These are phyloP conservation scores for Neonectria sp. DNA, from an alignment of 2,329 filamentous ascomycete species.

Conservation along the genomic window DNA sequence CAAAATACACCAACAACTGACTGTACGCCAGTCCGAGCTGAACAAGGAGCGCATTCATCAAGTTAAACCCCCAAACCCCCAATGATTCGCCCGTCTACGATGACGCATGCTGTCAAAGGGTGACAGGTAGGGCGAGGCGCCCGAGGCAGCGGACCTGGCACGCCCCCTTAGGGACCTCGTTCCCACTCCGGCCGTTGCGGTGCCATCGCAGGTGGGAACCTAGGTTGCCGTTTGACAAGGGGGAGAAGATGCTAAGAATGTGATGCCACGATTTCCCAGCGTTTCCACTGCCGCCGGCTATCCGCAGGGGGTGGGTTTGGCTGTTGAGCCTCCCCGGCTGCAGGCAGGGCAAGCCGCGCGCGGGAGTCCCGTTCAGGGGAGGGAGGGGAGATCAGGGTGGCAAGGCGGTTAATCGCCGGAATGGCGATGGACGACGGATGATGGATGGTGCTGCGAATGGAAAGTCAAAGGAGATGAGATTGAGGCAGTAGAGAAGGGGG, in stretches of 20 bases:
- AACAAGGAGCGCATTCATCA: neutral
- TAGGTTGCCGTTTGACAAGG: conserved; percentile 25
- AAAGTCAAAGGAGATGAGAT: conserved; percentile 7
- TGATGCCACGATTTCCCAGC: conserved; percentile 26
- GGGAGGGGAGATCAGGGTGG: neutral
- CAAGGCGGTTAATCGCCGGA: conserved; percentile 1
- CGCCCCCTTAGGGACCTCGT: conserved; percentile 10
- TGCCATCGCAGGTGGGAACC: conserved; percentile 41
- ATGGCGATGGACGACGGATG: neutral
- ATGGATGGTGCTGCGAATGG: neutral
- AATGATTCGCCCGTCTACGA: conserved; percentile 17
- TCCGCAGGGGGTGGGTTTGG: neutral
- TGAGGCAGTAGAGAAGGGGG: conserved; percentile 9
- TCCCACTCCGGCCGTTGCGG: conserved; percentile 35
- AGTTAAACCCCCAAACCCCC: neutral
- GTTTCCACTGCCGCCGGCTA: conserved; percentile 37
- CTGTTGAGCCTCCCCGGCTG: conserved; percentile 25
- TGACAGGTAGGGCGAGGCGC: neutral
- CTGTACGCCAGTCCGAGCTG: conserved; percentile 10
- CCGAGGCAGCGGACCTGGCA: conserved; percentile 13
- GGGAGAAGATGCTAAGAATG: conserved; percentile 1
- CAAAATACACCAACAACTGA: neutral
- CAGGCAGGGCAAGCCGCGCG: conserved; percentile 17
- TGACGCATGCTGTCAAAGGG: neutral
- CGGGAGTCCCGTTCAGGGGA: conserved; percentile 7